Conservation (phyloP, 2,329 filamentous ascomycete genomes). For the Aspergillus sp. region DNA sequence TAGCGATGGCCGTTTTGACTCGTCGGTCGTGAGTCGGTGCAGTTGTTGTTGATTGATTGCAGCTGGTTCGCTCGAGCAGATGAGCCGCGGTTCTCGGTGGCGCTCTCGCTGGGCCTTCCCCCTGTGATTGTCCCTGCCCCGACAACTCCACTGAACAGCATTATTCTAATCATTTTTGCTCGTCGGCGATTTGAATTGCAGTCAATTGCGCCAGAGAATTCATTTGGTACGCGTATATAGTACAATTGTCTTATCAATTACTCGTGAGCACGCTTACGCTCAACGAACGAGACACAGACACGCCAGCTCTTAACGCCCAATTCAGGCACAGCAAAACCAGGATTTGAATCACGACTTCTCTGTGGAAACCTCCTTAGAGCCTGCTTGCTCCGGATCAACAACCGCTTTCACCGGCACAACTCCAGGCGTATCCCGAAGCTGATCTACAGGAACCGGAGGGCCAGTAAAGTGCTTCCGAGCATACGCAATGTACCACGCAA, state of each 20-base stretch:
- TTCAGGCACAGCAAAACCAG: neutral
- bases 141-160: neutral
- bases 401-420: constrained; percentile 39
- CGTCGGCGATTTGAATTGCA: neutral
- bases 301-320: neutral
- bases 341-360: constrained; percentile 9
- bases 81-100: constrained; percentile 42
- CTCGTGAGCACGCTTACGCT: neutral
- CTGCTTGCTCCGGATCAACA: constrained; percentile 39
- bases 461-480: constrained; percentile 68
- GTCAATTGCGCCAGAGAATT: neutral
- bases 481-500: constrained; percentile 66
- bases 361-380: constrained; percentile 17
- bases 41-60: constrained; percentile 13
- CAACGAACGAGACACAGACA: neutral
- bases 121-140: constrained; percentile 32
- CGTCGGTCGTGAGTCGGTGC: neutral
- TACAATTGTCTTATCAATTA: neutral
- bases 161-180: neutral
- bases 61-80: constrained; percentile 15
- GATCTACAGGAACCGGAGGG: constrained; percentile 47
- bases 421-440: constrained; percentile 32
- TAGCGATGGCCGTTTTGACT: constrained; percentile 7
- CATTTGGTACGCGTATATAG: neutral
- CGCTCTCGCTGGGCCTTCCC: constrained; percentile 3